Evolutionary conservation across 176 grass and related monocot species (phyloP), one percentile per base, ranked within the genome.

Genomic region (Neostapfia colusana): DNA sequence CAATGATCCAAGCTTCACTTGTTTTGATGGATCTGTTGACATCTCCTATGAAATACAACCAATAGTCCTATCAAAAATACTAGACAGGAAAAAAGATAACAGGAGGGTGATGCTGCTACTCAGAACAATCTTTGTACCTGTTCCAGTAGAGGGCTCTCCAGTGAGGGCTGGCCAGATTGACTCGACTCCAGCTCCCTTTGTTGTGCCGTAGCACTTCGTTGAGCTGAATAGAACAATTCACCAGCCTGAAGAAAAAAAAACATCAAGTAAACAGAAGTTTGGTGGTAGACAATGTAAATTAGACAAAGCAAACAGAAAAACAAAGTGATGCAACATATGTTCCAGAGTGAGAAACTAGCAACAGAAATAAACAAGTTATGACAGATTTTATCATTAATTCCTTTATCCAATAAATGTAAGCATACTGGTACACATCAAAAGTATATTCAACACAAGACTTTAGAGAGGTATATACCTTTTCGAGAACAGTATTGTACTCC

Each of bases 1-100:
- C 27, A 99, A 39, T 63, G 93, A 99, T 10, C 95, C 95, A 79
- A 99, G 86, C 61, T 95, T 99, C 77, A 99, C 87, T 92, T 99
- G 95, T 83, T 99, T 99, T 46, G 92, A 89, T 67, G 89, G 87
- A 86, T 99, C 95, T 57, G 41, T 95, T 26, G 87, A 74, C 83
- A 92, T 81, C 81, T 99, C 91, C 91, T 99, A 37, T 44, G 66
- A 82, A 76, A 86, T 53, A 54, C 6, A 72, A 81, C 41, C 51
- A 71, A 79, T 53, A 50, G 10, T 69, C 4, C 23, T 44, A 73
- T 86, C 11, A 69, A 78, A 17, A 26, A 80, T 25, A 36, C 28
- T 25, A 35, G 45, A 11, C 20, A 84, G 21, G 21, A 74, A 64
- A 56, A 80, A 8, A 74, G 50, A 73, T 18, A 37, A 18, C 55